Evolutionary conservation across 2,329 filamentous ascomycete genomes (phyloP).

Genomic region (Raffaelea deltoideospora): DNA sequence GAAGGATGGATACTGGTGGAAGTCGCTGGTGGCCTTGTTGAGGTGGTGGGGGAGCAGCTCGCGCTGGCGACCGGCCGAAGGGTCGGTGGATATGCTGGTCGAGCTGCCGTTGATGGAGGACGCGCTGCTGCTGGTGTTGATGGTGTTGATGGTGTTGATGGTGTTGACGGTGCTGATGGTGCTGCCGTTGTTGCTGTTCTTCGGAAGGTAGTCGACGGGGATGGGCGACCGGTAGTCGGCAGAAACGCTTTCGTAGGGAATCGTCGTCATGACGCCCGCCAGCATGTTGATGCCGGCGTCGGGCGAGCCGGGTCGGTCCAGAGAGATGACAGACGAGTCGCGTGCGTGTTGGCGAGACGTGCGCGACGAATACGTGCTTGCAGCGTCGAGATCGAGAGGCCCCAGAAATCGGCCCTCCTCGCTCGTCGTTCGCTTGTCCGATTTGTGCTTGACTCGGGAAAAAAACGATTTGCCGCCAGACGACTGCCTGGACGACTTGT

Average conservation of each 20-base stretch:
- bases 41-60: conserved; percentile 72
- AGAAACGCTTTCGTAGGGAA: conserved; percentile 64
- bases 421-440: conserved; percentile 46
- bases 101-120: no score
- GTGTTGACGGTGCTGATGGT: no score
- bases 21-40: conserved; percentile 63
- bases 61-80: conserved; percentile 46
- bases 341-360: conserved; percentile 65
- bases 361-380: conserved; percentile 48
- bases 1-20: conserved; percentile 75
- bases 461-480: conserved; percentile 60
- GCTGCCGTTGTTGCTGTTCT: conserved; percentile 13
- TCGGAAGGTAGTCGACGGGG: conserved; percentile 57
- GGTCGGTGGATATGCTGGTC: conserved; percentile 20
- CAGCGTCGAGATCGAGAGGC: conserved; percentile 43
- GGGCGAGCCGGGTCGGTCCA: conserved; percentile 51
- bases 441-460: conserved; percentile 72
- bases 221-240: conserved; percentile 55
- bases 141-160: no score
- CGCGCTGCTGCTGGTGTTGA: no score
- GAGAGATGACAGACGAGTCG: conserved; percentile 55
- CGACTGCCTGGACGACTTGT: conserved; percentile 71
- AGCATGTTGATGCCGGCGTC: conserved; percentile 56
- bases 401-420: conserved; percentile 40
- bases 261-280: conserved; percentile 72